Evolutionary conservation across 176 grass and related monocot species (phyloP).

Genomic region (Eragrostis nindensis): DNA sequence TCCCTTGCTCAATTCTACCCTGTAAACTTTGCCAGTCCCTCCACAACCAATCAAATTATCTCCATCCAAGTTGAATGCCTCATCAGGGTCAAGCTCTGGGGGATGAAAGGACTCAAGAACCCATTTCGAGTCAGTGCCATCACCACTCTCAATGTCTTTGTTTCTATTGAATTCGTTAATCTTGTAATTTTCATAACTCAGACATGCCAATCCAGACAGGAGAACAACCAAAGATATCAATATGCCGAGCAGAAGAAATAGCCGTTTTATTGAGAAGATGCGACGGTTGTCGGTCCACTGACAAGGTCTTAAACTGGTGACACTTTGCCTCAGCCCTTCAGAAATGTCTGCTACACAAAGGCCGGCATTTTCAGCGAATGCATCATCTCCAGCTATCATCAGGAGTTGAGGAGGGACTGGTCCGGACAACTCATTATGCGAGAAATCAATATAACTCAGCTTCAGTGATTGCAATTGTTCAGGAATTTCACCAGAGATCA

Average conservation of each 20-base stretch:
- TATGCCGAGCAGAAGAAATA: slow-evolving; percentile 54
- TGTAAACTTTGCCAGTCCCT: slow-evolving; percentile 70
- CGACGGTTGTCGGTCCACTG: slow-evolving; percentile 40
- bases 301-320: slow-evolving; percentile 62
- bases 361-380: slow-evolving; percentile 69
- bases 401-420: slow-evolving; percentile 69
- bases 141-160: slow-evolving; percentile 48
- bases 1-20: slow-evolving; percentile 62
- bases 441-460: slow-evolving; percentile 77
- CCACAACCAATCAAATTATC: slow-evolving; percentile 67
- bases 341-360: slow-evolving; percentile 62
- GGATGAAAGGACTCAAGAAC: slow-evolving; percentile 68
- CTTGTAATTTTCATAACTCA: slow-evolving; percentile 78
- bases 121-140: slow-evolving; percentile 56
- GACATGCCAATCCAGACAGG: slow-evolving; percentile 54
- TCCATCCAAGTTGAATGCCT: slow-evolving; percentile 57
- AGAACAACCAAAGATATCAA: slow-evolving; percentile 57
- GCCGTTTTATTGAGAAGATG: slow-evolving; percentile 38
- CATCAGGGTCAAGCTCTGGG: slow-evolving; percentile 54
- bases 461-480: slow-evolving; percentile 67
- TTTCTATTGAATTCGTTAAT: slow-evolving; percentile 59
- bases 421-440: slow-evolving; percentile 83
- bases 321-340: slow-evolving; percentile 42
- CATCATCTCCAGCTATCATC: slow-evolving; percentile 71
- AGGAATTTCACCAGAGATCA: slow-evolving; percentile 73